Evolutionary conservation across 2,329 filamentous ascomycete species (phyloP).

Genomic region (Diaporthe citrichinensis): DNA sequence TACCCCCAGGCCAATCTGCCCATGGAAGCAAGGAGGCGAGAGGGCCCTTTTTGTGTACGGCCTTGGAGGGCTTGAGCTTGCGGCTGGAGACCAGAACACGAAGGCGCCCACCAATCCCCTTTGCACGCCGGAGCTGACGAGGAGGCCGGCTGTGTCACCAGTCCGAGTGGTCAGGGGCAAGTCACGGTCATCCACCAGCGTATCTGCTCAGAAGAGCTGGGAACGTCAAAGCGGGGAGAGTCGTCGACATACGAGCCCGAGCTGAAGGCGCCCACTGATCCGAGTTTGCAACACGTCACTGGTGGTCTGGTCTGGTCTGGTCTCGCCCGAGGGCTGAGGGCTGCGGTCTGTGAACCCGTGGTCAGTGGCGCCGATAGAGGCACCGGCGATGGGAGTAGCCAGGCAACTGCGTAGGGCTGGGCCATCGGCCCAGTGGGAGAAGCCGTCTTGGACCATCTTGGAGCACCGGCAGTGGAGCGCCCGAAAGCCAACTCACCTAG

Average conservation of each 20-base stretch:
- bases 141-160: constrained; percentile 4
- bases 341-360: constrained; percentile 4
- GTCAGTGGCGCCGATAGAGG: neutral
- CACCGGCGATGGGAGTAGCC: neutral
- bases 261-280: neutral
- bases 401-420: constrained; percentile 8
- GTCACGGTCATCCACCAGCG: neutral
- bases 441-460: neutral
- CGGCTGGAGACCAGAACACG: constrained; percentile 11
- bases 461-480: constrained; percentile 2
- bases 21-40: neutral
- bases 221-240: neutral
- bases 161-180: constrained; percentile 5
- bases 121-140: neutral
- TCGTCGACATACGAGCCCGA: constrained; percentile 16
- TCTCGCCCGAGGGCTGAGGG: constrained; percentile 9
- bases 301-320: neutral
- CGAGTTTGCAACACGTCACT: neutral
- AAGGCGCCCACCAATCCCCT: neutral
- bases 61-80: neutral
- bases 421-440: constrained; percentile 11
- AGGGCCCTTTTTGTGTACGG: constrained; percentile 12
- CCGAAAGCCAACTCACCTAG: constrained; percentile 10
- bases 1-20: neutral
- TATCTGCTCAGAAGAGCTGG: neutral